Percentiles rank a stretch among this genome's conserved stretches.
Evolutionary conservation across 2,329 filamentous ascomycete species (phyloP).

Genomic region (Venturia oleaginea): DNA sequence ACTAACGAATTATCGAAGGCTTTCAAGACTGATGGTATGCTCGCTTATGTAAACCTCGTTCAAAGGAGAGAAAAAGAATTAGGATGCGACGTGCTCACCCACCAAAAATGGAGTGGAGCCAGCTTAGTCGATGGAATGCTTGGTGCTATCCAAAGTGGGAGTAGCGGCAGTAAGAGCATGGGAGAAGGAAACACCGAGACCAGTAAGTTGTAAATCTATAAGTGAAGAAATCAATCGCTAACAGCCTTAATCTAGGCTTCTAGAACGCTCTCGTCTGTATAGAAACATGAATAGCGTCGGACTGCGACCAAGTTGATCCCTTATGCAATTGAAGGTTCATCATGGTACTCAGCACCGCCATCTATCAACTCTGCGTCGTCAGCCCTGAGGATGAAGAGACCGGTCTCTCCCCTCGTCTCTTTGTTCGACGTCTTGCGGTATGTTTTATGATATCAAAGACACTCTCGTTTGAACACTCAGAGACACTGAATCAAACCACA

Average conservation of each 20-base stretch:
- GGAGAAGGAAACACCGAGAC: slow-evolving; percentile 85
- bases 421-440: no score
- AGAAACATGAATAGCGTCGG: not conserved
- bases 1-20: slow-evolving; percentile 65
- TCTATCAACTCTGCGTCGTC: no score
- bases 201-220: not conserved
- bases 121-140: slow-evolving; percentile 80
- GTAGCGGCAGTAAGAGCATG: slow-evolving; percentile 85
- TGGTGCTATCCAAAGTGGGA: slow-evolving; percentile 84
- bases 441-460: no score
- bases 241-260: not conserved
- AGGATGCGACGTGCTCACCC: slow-evolving; percentile 84
- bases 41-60: slow-evolving; percentile 91
- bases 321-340: no score
- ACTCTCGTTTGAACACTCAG: no score
- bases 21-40: slow-evolving; percentile 90
- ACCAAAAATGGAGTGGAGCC: slow-evolving; percentile 79
- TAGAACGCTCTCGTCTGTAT: not conserved
- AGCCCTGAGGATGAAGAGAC: no score
- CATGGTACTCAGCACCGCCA: no score
- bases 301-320: not conserved
- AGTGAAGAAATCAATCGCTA: not conserved
- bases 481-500: no score
- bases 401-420: no score
- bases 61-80: slow-evolving; percentile 85